Evolutionary conservation across 139 green algal genomes (phyloP).

Genomic region (Pycnococcus provasolii): DNA sequence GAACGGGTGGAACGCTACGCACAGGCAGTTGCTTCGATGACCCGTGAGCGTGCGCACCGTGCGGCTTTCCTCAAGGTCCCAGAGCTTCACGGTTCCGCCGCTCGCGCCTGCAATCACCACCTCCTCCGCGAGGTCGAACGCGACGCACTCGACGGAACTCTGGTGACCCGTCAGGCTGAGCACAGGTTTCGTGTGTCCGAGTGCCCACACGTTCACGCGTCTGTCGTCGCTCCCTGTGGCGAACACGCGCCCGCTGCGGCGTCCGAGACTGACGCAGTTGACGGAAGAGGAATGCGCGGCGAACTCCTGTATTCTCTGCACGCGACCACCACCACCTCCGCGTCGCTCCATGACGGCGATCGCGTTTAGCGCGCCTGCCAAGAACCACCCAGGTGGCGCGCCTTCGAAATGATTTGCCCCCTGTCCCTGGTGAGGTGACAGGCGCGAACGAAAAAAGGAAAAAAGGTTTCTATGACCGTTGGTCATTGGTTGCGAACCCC

Average conservation of each 20-base stretch:
- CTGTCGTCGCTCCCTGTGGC: constrained; percentile 79
- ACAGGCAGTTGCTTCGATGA: constrained; percentile 52
- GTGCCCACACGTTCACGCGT: constrained; percentile 73
- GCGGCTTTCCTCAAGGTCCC: constrained; percentile 60
- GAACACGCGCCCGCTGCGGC: constrained; percentile 53
- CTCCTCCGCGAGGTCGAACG: constrained; percentile 61
- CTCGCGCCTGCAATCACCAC: constrained; percentile 52
- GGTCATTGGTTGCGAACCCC: too few relatives aligned
- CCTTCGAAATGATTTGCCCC: too few relatives aligned
- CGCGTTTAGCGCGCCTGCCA: too few relatives aligned
- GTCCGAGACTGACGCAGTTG: constrained; percentile 63
- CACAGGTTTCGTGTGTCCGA: constrained; percentile 44
- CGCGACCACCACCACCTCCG: too few relatives aligned
- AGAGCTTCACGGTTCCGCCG: constrained; percentile 63
- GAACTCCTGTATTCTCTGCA: constrained; percentile 52
- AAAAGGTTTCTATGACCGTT: too few relatives aligned
- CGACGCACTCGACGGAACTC: constrained; percentile 55
- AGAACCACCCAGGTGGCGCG: too few relatives aligned
- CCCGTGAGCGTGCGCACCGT: constrained; percentile 55
- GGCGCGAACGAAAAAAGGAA: too few relatives aligned
- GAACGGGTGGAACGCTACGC: constrained; percentile 56
- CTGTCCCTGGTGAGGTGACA: too few relatives aligned
- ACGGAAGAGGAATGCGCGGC: constrained; percentile 51
- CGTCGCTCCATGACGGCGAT: too few relatives aligned
- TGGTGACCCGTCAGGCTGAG: constrained; percentile 47